Conservation (phyloP, 139 green algal genomes). For the Micractinium sp. region DNA sequence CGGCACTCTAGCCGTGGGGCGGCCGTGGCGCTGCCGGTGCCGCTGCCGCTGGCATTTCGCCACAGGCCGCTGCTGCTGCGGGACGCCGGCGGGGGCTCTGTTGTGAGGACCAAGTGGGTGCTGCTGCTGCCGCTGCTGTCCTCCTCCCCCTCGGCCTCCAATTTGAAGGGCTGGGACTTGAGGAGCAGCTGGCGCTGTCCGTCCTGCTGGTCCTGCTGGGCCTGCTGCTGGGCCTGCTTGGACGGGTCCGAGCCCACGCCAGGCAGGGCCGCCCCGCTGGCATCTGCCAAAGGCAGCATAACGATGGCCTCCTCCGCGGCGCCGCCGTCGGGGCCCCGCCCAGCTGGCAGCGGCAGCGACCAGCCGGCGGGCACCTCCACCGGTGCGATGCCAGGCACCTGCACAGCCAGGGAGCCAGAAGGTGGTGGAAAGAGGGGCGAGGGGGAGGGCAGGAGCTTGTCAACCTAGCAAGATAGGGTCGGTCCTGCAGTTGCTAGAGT, state of each 20-base stretch:
- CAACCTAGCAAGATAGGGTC: no score
- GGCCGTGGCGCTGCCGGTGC: neutral
- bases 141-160: neutral
- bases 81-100: neutral
- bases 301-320: neutral
- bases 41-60: neutral
- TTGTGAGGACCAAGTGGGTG: conserved; percentile 6
- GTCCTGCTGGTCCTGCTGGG: neutral
- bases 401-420: neutral
- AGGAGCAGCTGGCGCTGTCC: neutral
- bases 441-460: neutral
- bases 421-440: neutral
- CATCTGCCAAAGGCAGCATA: neutral
- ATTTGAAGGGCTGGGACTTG: conserved; percentile 11
- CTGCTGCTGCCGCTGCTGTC: conserved; percentile 1
- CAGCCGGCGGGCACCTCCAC: neutral
- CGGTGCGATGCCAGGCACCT: conserved; percentile 10
- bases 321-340: neutral
- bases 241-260: neutral
- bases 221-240: neutral
- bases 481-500: no score
- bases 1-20: conserved; percentile 14
- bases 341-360: conserved; percentile 14
- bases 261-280: neutral
- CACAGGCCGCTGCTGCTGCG: conserved; percentile 11